These are phyloP conservation scores for Penicillium psychrosexuale DNA, from an alignment of 2,329 filamentous ascomycete genomes.

Conservation along the genomic window DNA sequence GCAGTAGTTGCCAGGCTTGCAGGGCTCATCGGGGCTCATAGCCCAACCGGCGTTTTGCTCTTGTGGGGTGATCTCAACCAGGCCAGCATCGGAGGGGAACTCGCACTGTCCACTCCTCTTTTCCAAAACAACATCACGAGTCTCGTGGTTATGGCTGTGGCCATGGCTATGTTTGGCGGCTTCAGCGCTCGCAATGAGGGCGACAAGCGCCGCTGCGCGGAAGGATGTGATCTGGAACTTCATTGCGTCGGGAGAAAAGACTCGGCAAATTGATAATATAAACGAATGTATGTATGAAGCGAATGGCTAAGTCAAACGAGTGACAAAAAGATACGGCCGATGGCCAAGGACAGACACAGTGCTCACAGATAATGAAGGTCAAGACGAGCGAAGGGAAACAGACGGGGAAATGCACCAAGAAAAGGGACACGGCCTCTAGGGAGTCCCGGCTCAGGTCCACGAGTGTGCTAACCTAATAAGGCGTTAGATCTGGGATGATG, in stretches of 20 bases:
- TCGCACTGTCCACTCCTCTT: conserved; percentile 59
- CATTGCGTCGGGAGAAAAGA: conserved; percentile 25
- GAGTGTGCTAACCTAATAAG: conserved; percentile 12
- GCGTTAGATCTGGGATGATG: conserved; percentile 8
- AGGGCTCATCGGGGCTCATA: conserved; percentile 71
- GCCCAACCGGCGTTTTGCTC: conserved; percentile 71
- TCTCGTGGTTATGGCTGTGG: conserved; percentile 30
- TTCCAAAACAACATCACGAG: conserved; percentile 37
- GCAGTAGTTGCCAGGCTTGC: conserved; percentile 66
- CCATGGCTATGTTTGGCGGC: conserved; percentile 35
- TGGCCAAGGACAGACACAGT: conserved; percentile 22
- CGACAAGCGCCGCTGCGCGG: conserved; percentile 35
- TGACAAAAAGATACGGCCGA: conserved; percentile 27
- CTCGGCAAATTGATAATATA: not conserved
- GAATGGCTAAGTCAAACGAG: conserved; percentile 21
- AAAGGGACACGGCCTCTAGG: conserved; percentile 12
- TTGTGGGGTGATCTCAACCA: conserved; percentile 65
- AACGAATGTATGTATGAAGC: conserved; percentile 3
- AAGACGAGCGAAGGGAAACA: conserved; percentile 14
- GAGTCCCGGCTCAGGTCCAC: not conserved
- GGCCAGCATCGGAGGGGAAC: conserved; percentile 64
- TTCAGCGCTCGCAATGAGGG: conserved; percentile 37
- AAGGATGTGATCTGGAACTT: conserved; percentile 35
- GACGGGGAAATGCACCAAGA: conserved; percentile 11
- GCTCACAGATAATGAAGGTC: conserved; percentile 24